These are phyloP conservation scores for Claviceps fusiformis DNA, from an alignment of 2,329 filamentous ascomycete genomes.

Conservation along the genomic window DNA sequence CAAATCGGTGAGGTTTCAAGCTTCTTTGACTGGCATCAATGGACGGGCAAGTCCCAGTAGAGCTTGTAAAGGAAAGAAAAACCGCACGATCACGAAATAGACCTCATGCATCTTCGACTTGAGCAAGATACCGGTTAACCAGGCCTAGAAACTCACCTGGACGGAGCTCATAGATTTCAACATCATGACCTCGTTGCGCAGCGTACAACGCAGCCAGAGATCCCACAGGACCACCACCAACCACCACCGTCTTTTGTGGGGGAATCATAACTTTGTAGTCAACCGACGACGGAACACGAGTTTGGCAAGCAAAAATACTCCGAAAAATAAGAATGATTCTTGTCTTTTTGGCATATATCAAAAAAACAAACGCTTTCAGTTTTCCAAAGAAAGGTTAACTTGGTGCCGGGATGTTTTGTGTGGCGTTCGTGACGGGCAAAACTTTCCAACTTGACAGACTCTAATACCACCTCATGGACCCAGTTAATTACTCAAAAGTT, in stretches of 20 bases:
- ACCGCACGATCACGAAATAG: neutral
- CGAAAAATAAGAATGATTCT: neutral
- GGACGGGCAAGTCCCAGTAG: neutral
- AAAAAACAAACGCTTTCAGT: neutral
- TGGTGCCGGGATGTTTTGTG: neutral
- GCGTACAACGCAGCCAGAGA: slow-evolving; percentile 87
- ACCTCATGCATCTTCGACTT: neutral
- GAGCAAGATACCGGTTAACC: neutral
- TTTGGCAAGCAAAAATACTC: neutral
- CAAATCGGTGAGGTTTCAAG: neutral
- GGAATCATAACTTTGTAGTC: neutral
- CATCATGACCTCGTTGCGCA: slow-evolving; percentile 71
- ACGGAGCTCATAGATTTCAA: slow-evolving; percentile 88
- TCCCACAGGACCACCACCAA: slow-evolving; percentile 89
- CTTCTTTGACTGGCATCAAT: neutral
- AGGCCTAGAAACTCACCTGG: slow-evolving; percentile 48
- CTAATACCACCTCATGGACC: neutral
- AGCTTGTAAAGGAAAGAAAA: neutral
- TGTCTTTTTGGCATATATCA: too few relatives aligned
- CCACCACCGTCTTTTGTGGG: slow-evolving; percentile 58
- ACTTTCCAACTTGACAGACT: neutral
- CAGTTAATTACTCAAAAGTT: neutral
- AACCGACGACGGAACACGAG: neutral
- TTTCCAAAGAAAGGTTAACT: neutral
- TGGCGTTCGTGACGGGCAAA: neutral